These are phyloP conservation scores for Ophiostoma perfectum DNA, from an alignment of 2,329 filamentous ascomycete genomes.

Conservation along the genomic window DNA sequence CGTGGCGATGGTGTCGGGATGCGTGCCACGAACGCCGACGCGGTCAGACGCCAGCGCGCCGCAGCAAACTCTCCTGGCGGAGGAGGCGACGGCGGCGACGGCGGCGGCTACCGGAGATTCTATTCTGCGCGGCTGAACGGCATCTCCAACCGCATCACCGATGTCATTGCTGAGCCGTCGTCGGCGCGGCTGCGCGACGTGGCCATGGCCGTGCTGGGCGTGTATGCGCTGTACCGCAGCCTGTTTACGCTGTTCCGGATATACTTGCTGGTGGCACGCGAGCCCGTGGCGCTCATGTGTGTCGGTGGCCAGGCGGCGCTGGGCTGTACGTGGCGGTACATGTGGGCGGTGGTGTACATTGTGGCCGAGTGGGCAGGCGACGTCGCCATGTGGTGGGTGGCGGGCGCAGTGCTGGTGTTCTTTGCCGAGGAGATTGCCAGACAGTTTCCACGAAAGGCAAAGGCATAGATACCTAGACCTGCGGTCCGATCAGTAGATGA, in stretches of 20 bases:
- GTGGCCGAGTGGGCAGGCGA: neutral
- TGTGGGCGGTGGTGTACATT: neutral
- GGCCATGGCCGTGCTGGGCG: neutral
- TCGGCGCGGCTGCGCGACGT: neutral
- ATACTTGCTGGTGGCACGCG: neutral
- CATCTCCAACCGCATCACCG: constrained; percentile 4
- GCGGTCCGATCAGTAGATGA: too few species aligned
- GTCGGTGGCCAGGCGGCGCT: neutral
- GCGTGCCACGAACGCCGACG: neutral
- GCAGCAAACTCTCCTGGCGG: neutral
- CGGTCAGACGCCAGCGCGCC: neutral
- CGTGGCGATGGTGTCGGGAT: neutral
- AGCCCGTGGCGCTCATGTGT: neutral
- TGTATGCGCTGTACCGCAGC: constrained; percentile 5
- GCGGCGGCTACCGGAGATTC: neutral
- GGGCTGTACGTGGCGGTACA: neutral
- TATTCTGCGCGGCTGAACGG: neutral
- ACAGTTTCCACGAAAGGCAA: neutral
- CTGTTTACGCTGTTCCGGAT: neutral
- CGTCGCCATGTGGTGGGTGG: neutral
- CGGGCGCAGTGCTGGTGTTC: neutral
- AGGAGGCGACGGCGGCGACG: neutral
- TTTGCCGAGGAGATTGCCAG: neutral
- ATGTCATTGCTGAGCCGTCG: constrained; percentile 1
- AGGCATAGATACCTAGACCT: neutral